Evolutionary conservation across 1,284 basidiomycete genomes (phyloP).

Genomic region (Phellopilus nigrolimitatus): DNA sequence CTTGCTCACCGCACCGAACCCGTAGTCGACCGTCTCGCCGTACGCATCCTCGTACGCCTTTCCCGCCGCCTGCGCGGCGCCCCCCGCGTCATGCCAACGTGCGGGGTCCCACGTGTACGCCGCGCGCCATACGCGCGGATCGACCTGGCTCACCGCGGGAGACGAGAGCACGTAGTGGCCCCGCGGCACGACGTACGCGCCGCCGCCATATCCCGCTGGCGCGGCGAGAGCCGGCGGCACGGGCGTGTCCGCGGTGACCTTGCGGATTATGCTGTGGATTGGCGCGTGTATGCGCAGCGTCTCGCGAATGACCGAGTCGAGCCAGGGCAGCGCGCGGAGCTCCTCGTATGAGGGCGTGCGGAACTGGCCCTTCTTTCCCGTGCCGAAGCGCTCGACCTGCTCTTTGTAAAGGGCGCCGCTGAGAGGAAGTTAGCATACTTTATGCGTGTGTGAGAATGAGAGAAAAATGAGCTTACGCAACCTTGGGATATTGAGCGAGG

Average conservation of each 20-base stretch:
- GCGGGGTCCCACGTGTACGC: slow-evolving; percentile 71
- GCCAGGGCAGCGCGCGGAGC: slow-evolving; percentile 74
- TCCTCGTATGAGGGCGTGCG: slow-evolving; percentile 87
- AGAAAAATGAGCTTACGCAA: slow-evolving; percentile 56
- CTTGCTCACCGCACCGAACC: slow-evolving; percentile 91
- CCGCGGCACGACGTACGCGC: slow-evolving; percentile 82
- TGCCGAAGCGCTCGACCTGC: slow-evolving; percentile 80
- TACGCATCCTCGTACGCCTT: slow-evolving; percentile 64
- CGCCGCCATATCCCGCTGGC: slow-evolving; percentile 55
- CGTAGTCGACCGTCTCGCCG: slow-evolving; percentile 91
- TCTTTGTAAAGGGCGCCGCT: slow-evolving; percentile 83
- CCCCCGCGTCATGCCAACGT: slow-evolving; percentile 80
- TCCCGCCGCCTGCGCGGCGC: too few relatives aligned
- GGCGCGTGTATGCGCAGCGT: slow-evolving; percentile 90
- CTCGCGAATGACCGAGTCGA: slow-evolving; percentile 90
- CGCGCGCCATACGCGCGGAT: slow-evolving; percentile 80
- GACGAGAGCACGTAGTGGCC: slow-evolving; percentile 90
- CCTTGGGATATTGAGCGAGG: slow-evolving; percentile 75
- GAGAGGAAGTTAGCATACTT: slow-evolving; percentile 3
- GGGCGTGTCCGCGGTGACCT: slow-evolving; percentile 79
- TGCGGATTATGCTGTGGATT: slow-evolving; percentile 89
- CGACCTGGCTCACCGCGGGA: slow-evolving; percentile 85
- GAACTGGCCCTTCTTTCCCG: slow-evolving; percentile 69
- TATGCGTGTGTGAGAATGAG: background rate
- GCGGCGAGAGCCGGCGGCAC: slow-evolving; percentile 80